Evolutionary conservation across 768 basidiomycete genomes (phyloP), one percentile per base, ranked within the genome.

Genomic region (Wakefieldia striispora): DNA sequence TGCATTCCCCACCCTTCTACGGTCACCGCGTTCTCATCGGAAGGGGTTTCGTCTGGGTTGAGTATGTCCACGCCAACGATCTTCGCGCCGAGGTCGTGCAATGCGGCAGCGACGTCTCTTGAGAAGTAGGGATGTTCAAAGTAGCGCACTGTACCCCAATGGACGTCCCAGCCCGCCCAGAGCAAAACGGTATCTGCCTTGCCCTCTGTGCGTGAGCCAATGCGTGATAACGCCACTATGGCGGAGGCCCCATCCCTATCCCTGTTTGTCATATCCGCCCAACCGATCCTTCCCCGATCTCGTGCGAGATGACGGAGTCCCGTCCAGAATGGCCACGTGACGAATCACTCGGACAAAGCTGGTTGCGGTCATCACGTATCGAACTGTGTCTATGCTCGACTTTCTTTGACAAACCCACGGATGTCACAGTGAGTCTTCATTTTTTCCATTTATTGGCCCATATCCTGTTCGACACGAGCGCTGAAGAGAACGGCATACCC

Each of bases 121-220:
- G 74, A 70, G 34, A 91, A 74, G 60, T 75, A 87, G 4, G 88
- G 88, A 57, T 88, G 84, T n/a, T 75, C 66, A 54, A 75, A 73
- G 61, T 88, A 88, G 20, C 54, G 61, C 2, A 69, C 60, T 21
- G 73, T 72, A 26, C 70, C 67, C 79, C 82, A 84, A 50, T 76
- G 61, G 40, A 64, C 65, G 19, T 80, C 81, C 87, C 88, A 91
- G 3, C 82, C 86, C 1, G 87, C 89, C 59, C 75, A 75, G 40
- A 89, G 66, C 23, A 90, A 57, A 20, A 89, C 64, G 14, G 78
- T 75, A 29, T 67, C 66, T 4, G 46, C 53, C 45, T 67, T 67
- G 36, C 58, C 62, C 9, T 62, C 58, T 6, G 50, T 23, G 43
- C 67, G 61, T 4, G 63, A 21, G 16, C 65, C 65, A 12, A 67